Conservation (phyloP, 331 rosid genomes). For the Spiraea crenata region DNA sequence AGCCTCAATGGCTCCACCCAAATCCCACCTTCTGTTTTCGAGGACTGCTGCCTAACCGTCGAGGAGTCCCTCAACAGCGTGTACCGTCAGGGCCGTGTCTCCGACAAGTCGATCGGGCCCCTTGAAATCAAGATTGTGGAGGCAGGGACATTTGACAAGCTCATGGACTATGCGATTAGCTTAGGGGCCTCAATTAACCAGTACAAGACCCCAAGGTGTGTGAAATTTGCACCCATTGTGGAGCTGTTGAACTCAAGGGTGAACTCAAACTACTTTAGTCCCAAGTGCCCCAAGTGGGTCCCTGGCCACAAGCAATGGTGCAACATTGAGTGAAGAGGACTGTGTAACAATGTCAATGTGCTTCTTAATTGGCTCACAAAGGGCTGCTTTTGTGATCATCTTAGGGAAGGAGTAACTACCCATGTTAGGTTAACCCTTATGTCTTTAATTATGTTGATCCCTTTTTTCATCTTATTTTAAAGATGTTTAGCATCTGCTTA, state of each 20-base stretch:
- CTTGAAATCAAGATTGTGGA: slow-evolving; percentile 78
- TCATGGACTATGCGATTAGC: slow-evolving; percentile 89
- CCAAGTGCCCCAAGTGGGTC: slow-evolving; percentile 86
- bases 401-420: slow-evolving; percentile 29
- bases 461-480: neutral
- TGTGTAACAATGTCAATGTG: neutral
- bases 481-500: slow-evolving; percentile 21
- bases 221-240: slow-evolving; percentile 70
- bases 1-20: slow-evolving; percentile 47
- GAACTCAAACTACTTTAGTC: slow-evolving; percentile 53
- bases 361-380: slow-evolving; percentile 36
- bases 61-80: slow-evolving; percentile 88
- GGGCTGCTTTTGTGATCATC: slow-evolving; percentile 52
- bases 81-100: slow-evolving; percentile 81
- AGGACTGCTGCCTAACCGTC: slow-evolving; percentile 73
- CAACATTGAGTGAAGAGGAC: slow-evolving; percentile 36
- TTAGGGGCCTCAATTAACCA: slow-evolving; percentile 86
- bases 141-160: slow-evolving; percentile 78
- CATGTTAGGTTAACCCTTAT: slow-evolving; percentile 43
- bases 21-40: slow-evolving; percentile 66
- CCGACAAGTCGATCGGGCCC: slow-evolving; percentile 86
- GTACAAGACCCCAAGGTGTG: slow-evolving; percentile 92
- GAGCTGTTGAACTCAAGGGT: slow-evolving; percentile 72
- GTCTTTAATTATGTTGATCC: slow-evolving; percentile 14
- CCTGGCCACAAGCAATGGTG: slow-evolving; percentile 79